phyloP scores from a whole-genome alignment of 192 early-diverging fungal species.

The Geosiphon pyriformis region DNA sequence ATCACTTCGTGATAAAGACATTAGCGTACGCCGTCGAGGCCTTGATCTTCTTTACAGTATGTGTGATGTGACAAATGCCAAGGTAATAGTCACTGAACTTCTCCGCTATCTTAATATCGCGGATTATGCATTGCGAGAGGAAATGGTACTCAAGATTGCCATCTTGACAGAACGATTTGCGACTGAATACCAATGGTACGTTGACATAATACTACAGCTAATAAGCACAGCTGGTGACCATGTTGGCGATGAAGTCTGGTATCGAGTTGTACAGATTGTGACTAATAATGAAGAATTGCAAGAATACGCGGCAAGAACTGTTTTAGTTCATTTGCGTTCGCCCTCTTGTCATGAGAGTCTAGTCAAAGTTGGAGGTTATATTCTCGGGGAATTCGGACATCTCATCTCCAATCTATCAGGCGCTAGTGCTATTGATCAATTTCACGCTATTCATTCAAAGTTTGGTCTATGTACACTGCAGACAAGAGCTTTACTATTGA shows the following conservation, averaged over 20 bases:
- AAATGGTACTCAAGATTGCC: slow-evolving; percentile 98
- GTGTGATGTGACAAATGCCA: slow-evolving; percentile 86
- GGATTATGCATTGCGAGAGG: slow-evolving; percentile 88
- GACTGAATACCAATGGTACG: slow-evolving; percentile 97
- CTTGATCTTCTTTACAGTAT: slow-evolving; percentile 96
- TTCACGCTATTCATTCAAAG: slow-evolving; percentile 89
- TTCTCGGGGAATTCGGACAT: slow-evolving; percentile 97
- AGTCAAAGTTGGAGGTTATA: slow-evolving; percentile 92
- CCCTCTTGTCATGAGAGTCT: slow-evolving; percentile 94
- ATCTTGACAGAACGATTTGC: slow-evolving; percentile 98
- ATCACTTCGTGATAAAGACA: slow-evolving; percentile 94
- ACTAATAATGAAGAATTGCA: slow-evolving; percentile 94
- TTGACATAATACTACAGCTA: slow-evolving; percentile 94
- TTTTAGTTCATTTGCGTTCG: slow-evolving; percentile 73
- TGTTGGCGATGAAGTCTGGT: slow-evolving; percentile 97
- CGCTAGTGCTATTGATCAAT: slow-evolving; percentile 87
- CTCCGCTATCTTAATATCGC: slow-evolving; percentile 85
- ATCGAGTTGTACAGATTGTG: slow-evolving; percentile 94
- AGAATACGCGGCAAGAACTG: slow-evolving; percentile 86
- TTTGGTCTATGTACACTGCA: slow-evolving; percentile 73
- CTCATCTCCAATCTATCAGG: slow-evolving; percentile 85
- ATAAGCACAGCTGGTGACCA: slow-evolving; percentile 93
- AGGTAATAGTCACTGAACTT: slow-evolving; percentile 84
- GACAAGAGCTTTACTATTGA: slow-evolving; percentile 81
- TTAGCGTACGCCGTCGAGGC: slow-evolving; percentile 91